Evolutionary conservation across 257 asterid species (phyloP).

Genomic region (Haberlea rhodopensis): DNA sequence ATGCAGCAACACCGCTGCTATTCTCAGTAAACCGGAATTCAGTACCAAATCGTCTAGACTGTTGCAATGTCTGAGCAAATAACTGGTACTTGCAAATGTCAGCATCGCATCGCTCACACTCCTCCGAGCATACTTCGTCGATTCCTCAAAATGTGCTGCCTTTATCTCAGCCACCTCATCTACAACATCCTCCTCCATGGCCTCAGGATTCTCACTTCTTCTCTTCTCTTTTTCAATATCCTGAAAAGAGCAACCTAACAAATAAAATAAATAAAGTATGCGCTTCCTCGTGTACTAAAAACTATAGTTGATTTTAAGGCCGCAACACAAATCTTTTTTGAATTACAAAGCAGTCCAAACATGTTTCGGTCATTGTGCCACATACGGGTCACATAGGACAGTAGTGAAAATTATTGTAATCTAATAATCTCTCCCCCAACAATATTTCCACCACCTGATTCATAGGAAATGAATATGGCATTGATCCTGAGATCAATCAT

Average conservation of each 20-base stretch:
- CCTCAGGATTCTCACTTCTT: constrained; percentile 16
- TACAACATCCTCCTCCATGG: constrained; percentile 21
- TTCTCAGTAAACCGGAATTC: constrained; percentile 20
- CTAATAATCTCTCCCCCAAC: no score
- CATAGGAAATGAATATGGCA: no score
- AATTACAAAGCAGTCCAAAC: no score
- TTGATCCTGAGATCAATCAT: no score
- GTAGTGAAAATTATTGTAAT: no score
- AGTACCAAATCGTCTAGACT: constrained; percentile 19
- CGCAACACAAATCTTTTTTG: no score
- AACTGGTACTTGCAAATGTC: constrained; percentile 18
- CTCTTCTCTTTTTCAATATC: constrained; percentile 16
- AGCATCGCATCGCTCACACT: constrained; percentile 18
- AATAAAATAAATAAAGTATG: no score
- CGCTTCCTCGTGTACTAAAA: no score
- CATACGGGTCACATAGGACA: no score
- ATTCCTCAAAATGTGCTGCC: constrained; percentile 19
- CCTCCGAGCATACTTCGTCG: constrained; percentile 13
- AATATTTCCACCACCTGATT: no score
- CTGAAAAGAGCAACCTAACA: neutral
- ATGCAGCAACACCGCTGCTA: constrained; percentile 21
- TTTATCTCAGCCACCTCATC: constrained; percentile 18
- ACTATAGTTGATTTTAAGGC: no score
- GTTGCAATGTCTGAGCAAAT: constrained; percentile 19
- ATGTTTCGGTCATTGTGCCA: no score